Evolutionary conservation across 352 stramenopile species (phyloP), one percentile per base, ranked within the genome.

Genomic region (Globisporangium parvum): DNA sequence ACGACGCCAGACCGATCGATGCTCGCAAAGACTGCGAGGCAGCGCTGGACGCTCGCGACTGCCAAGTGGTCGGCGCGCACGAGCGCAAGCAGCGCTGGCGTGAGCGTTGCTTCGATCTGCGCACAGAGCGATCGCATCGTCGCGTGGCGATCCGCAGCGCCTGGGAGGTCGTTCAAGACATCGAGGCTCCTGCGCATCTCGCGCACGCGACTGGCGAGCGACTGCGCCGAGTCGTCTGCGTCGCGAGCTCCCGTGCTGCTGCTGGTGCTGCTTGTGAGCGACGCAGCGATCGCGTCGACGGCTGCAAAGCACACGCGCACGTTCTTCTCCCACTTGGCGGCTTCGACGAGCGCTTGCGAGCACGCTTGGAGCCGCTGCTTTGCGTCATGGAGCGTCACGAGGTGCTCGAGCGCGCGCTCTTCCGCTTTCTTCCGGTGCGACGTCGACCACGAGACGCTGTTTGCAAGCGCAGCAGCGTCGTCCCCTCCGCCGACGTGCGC

Each of bases 351-450:
- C 55, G 74, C 67, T 62, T 82, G 72, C 6, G 77, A 83, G 57
- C 80, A 91, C 44, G 72, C 67, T 44, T 84, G 65, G 11, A 91
- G 64, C 28, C 75, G 71, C 55, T 77, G 55, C 49, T 89, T 89
- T 54, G 80, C 71, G 41, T 87, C 76, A 62, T 91, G 76, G 35
- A 91, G 75, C 54, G 66, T 74, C 53, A 83, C 69, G n/a, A 88
- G 64, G 11, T 84, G 65, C 51, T 70, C 60, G 50, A 87, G 67
- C 50, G 80, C 80, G 14, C 63, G 60, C 60, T 75, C 59, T 15
- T 70, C 28, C 26, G 65, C 57, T 12, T 67, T 51, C 39, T 55
- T 57, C 37, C 39, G 40, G 49, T 62, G 56, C 21, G 54, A 49
- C 46, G 57, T 47, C 9, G 55, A 62, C 53, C 49, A 55, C 23